Evolutionary conservation across 768 basidiomycete species (phyloP), one percentile per base, ranked within the genome.

Genomic region (Austroboletus eburneus): DNA sequence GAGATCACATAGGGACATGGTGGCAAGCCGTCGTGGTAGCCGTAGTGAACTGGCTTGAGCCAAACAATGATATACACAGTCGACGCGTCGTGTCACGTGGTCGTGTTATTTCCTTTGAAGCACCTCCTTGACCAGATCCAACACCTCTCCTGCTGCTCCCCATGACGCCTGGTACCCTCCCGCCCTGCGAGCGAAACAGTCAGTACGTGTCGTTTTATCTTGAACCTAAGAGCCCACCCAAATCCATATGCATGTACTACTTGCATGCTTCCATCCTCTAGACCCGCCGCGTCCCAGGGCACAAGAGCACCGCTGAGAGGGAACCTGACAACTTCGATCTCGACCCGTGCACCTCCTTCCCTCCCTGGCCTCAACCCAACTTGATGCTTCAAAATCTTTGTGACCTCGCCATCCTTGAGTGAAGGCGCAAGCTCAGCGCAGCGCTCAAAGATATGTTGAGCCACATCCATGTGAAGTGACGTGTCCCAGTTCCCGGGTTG

Each of bases 161-260:
- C 73, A 75, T 10, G 71, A 74, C 20, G 50, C 54, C 49, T 72
- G 69, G 51, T 67, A 74, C 14, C 72, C 72, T 40, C 61, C 64
- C 16, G 57, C 35, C n/a, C 70, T 69, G 46, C 34, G 51, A 52
- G 22, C 9, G 17, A 38, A 50, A 51, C 16, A 8, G 18, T 60
- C 45, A 37, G 56, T 24, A 18, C 13, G 5, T 55, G 42, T 8
- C 13, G 1, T 13, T 14, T 20, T 8, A 38, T 20, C n/a, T n/a
- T n/a, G 5, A 3, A 23, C 18, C 20, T 4, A 36, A 5, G 7
- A 36, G 3, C 72, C 44, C 34, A 76, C 75, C 80, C 80, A 30
- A 82, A 77, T 6, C 81, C 81, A 59, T 83, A 83, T 21, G 79
- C 77, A 63, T 83, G 80, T 17, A 80, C 69, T 3, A 81, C 72